Conservation (phyloP, 2,329 filamentous ascomycete species). For the Hypoxylon sp. region DNA sequence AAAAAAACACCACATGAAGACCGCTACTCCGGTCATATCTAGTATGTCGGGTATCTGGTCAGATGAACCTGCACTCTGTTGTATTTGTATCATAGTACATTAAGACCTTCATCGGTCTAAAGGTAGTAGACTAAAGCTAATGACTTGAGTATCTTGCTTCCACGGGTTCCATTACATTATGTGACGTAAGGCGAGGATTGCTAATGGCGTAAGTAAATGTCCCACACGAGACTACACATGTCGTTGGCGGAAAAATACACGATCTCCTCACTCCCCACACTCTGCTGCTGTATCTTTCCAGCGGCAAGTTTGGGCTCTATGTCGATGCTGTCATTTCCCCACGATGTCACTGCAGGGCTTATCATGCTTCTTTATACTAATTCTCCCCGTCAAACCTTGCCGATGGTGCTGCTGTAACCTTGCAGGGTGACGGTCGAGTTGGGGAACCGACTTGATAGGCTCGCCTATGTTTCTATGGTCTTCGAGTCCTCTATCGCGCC, state of each 20-base stretch:
- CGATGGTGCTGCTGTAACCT: slow-evolving; percentile 15
- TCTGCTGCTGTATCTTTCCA: too few relatives aligned
- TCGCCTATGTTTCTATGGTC: slow-evolving; percentile 20
- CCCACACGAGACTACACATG: too few relatives aligned
- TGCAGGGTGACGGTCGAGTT: slow-evolving; percentile 17
- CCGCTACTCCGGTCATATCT: slow-evolving; percentile 19
- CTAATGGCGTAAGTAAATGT: too few relatives aligned
- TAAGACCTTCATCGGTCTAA: slow-evolving; percentile 13
- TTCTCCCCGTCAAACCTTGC: slow-evolving; percentile 12
- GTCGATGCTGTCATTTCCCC: too few relatives aligned
- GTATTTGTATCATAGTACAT: slow-evolving; percentile 45
- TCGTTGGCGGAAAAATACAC: too few relatives aligned
- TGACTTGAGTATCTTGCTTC: slow-evolving; percentile 6
- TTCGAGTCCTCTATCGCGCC: slow-evolving; percentile 26
- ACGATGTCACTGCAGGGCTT: slow-evolving; percentile 12
- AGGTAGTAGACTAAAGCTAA: slow-evolving; percentile 8
- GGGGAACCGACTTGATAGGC: slow-evolving; percentile 24
- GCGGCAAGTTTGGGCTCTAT: too few relatives aligned
- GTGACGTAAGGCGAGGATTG: too few relatives aligned
- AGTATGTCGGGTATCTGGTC: slow-evolving; percentile 25
- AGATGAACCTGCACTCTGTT: slow-evolving; percentile 27
- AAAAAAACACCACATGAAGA: slow-evolving; percentile 11
- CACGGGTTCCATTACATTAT: background rate
- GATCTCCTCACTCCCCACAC: too few relatives aligned
- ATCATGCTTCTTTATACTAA: slow-evolving; percentile 28